These are phyloP conservation scores for Suillus subluteus DNA, from an alignment of 768 basidiomycete species.

Conservation along the genomic window DNA sequence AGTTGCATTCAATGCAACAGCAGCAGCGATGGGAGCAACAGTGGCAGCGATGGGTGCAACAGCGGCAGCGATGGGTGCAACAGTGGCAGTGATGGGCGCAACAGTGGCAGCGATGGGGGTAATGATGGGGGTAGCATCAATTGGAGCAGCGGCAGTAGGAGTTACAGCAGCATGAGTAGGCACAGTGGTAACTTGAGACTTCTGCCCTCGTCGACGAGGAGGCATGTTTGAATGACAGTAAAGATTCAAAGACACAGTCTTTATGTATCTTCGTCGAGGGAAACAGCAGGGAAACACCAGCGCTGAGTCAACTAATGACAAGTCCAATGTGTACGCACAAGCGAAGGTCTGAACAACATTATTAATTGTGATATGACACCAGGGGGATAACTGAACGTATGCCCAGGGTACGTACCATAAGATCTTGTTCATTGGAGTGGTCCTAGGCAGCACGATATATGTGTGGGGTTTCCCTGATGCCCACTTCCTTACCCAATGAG, in stretches of 20 bases:
- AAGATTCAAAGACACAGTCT: background rate
- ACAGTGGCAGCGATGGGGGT: background rate
- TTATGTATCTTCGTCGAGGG: background rate
- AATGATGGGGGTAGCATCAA: background rate
- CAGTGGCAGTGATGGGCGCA: background rate
- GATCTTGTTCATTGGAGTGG: background rate
- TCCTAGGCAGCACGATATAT: background rate
- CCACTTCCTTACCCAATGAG: background rate
- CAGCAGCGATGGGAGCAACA: too few relatives aligned
- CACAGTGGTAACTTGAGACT: background rate
- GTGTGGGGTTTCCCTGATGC: background rate
- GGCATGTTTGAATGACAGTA: background rate
- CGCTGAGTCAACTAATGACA: background rate
- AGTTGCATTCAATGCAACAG: background rate
- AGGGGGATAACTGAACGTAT: background rate
- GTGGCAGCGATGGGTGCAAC: too few relatives aligned
- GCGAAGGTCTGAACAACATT: too few relatives aligned
- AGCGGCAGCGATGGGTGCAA: too few relatives aligned
- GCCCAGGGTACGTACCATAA: background rate
- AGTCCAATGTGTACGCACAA: too few relatives aligned
- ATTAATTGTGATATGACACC: background rate
- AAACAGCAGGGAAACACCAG: background rate
- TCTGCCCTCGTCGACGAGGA: background rate
- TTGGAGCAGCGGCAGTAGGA: background rate
- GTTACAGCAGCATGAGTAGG: background rate